Base-by-base conservation (phyloP, 2,329 filamentous ascomycete genomes). In the Alternaria sp. region DNA sequence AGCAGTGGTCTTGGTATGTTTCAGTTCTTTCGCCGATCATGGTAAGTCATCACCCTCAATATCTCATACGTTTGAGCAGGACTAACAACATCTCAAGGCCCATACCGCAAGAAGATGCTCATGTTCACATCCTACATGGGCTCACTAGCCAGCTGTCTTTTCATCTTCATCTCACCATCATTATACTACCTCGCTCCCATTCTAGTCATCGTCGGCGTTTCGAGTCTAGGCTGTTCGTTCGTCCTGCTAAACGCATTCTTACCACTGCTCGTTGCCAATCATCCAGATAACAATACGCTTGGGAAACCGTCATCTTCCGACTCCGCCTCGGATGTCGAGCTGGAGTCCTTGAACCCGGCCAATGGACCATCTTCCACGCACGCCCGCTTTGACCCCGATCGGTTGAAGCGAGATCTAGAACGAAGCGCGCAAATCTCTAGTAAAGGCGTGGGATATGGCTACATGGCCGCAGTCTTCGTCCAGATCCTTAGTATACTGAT, bases 221-320 rank as follows among this genome's bases (percentile, higher is more conserved):
- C 92, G 1, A 93, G 92, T 43, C 93, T 97, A 70, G 95, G 95
- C 17, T 93, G 93, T n/a, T 97, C 93, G 0, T 97, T 97, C 78
- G 94, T 97, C 3, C 84, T 98, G n/a, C 84, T 97, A 23, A 98
- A 98, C 81, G 96, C 93, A 0, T 97, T 97, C 71, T 83, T 98
- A 21, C 95, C 95, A 0, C 84, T 97, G 3, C 85, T 97, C 12
- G 93, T 97, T 51, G 87, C 93, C 45, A 90, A 96, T 70, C 92
- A 97, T 76, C 90, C 92, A 4, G 62, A 75, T n/a, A 65, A 64
- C 10, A 63, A 59, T 9, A 54, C 71, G 2, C 43, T 57, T 2
- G 28, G 52, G 4, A 71, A 69, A 45, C 17, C 57, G 0, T 23
- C 56, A 15, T 57, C 67, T n/a, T 60, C 61, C 7, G 63, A 68